Conservation (phyloP, 495 filamentous ascomycete species). For the Geoglossum glabrum region DNA sequence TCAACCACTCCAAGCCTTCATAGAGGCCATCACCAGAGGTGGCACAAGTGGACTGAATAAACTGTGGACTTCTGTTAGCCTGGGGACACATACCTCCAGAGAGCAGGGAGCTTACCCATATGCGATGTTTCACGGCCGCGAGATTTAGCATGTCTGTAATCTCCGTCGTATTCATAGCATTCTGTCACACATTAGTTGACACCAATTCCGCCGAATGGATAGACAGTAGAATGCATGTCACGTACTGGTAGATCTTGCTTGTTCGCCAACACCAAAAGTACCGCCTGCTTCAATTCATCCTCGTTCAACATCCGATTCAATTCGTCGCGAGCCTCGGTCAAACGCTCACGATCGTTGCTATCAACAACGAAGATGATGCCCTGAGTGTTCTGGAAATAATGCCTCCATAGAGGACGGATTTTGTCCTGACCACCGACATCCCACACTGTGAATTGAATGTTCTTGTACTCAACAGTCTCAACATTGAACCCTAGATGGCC, state of each 20-base stretch:
- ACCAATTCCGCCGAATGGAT: not conserved
- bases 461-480: slow-evolving; percentile 97
- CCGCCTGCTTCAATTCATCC: slow-evolving; percentile 93
- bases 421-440: slow-evolving; percentile 99
- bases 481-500: slow-evolving; percentile 74
- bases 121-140: slow-evolving; percentile 93
- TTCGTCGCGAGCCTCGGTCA: slow-evolving; percentile 95
- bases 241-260: slow-evolving; percentile 99
- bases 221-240: slow-evolving; percentile 3
- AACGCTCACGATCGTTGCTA: slow-evolving; percentile 99
- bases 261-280: slow-evolving; percentile 98
- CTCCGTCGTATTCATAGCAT: slow-evolving; percentile 98
- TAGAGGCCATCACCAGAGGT: slow-evolving; percentile 99
- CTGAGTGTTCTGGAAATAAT: slow-evolving; percentile 99
- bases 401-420: slow-evolving; percentile 92
- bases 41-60: slow-evolving; percentile 99
- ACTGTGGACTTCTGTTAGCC: slow-evolving; percentile 31
- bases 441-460: slow-evolving; percentile 99
- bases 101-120: slow-evolving; percentile 61
- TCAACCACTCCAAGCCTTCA: slow-evolving; percentile 98
- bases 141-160: slow-evolving; percentile 99
- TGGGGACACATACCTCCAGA: not conserved
- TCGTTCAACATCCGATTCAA: slow-evolving; percentile 99
- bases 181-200: slow-evolving; percentile 31
- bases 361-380: slow-evolving; percentile 99